Evolutionary conservation across 768 basidiomycete species (phyloP).

Genomic region (Cubamyces sp.): DNA sequence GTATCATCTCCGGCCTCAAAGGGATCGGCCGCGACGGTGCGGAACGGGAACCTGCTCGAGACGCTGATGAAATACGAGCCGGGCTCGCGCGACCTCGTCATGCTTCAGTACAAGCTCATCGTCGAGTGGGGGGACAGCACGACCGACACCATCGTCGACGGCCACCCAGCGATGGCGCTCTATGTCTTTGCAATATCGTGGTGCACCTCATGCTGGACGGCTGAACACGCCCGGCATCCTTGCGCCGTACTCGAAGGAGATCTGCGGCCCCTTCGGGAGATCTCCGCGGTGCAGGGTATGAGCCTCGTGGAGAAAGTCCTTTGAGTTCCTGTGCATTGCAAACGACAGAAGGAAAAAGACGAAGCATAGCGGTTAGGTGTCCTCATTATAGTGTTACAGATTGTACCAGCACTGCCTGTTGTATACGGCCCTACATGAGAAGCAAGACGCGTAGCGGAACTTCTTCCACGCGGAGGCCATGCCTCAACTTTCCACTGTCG

Average conservation of each 20-base stretch:
- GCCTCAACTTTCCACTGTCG: no score
- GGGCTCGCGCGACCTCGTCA: conserved; percentile 93
- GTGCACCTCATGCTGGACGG: conserved; percentile 88
- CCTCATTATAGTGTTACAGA: neutral
- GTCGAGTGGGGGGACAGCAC: conserved; percentile 87
- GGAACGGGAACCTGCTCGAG: conserved; percentile 84
- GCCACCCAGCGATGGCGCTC: conserved; percentile 89
- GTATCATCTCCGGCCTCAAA: conserved; percentile 87
- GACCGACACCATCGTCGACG: conserved; percentile 82
- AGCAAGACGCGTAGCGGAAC: no score
- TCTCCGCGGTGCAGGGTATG: conserved; percentile 75
- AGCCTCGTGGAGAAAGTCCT: conserved; percentile 72
- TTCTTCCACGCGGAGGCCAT: no score
- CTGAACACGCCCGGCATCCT: conserved; percentile 78
- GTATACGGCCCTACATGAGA: no score
- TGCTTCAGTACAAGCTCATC: conserved; percentile 98
- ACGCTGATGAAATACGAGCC: conserved; percentile 88
- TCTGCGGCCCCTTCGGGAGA: conserved; percentile 73
- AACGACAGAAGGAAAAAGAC: neutral
- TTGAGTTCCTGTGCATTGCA: conserved; percentile 37
- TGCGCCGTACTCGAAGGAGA: conserved; percentile 85
- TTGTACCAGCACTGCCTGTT: neutral
- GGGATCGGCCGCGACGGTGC: conserved; percentile 84
- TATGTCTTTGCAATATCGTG: conserved; percentile 94
- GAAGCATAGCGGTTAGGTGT: neutral